Evolutionary conservation across 108 stramenopile genomes (phyloP).

Genomic region (Conticribra weissflogii): DNA sequence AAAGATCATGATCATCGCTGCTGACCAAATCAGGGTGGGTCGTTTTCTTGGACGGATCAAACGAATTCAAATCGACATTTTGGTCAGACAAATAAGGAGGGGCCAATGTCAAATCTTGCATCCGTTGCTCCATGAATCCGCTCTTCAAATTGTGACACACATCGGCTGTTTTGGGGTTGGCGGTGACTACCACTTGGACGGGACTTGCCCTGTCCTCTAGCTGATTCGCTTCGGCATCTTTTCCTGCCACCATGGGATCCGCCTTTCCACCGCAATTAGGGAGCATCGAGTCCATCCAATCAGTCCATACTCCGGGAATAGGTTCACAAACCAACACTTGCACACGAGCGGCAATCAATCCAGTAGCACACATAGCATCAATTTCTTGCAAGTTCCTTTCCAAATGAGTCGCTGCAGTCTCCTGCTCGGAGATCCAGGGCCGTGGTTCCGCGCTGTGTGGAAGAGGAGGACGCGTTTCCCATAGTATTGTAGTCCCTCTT

Average conservation of each 20-base stretch:
- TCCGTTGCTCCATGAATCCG: constrained; percentile 86
- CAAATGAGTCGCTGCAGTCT: constrained; percentile 82
- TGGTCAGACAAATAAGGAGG: constrained; percentile 72
- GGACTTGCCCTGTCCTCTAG: constrained; percentile 87
- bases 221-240: constrained; percentile 26
- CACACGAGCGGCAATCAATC: constrained; percentile 79
- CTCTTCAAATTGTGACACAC: constrained; percentile 86
- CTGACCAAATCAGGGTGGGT: constrained; percentile 85
- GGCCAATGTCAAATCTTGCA: constrained; percentile 81
- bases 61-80: constrained; percentile 30
- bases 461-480: constrained; percentile 81
- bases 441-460: constrained; percentile 61
- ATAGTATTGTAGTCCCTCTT: constrained; percentile 81
- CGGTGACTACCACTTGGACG: constrained; percentile 84
- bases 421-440: constrained; percentile 87
- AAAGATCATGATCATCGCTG: constrained; percentile 85
- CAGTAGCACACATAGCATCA: constrained; percentile 86
- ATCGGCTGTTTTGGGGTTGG: constrained; percentile 78
- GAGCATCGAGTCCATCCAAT: constrained; percentile 85
- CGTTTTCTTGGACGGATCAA: constrained; percentile 64
- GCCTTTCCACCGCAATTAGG: constrained; percentile 78
- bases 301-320: constrained; percentile 82
- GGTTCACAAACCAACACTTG: constrained; percentile 88
- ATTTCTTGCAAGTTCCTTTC: constrained; percentile 84
- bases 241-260: constrained; percentile 48